Conservation (phyloP, 2,329 filamentous ascomycete species). For the Botrytis cinerea region DNA sequence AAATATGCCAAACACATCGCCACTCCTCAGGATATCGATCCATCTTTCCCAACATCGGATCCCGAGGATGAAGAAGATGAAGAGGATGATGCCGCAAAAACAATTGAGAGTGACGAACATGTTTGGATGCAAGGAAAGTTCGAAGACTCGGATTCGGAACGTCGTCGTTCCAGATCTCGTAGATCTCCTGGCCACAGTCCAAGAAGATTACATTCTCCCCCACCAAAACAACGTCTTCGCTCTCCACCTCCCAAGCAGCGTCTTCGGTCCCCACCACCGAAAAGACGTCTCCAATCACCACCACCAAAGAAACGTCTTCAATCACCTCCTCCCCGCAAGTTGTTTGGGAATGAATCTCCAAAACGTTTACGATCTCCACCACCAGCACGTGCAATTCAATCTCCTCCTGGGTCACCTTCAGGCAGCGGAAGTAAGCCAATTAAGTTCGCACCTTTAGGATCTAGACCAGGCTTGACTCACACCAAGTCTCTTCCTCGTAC, state of each 20-base stretch:
- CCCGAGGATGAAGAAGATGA: constrained; percentile 83
- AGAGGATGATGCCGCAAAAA: constrained; percentile 58
- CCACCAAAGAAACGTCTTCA: constrained; percentile 44
- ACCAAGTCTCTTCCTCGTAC: constrained; percentile 87
- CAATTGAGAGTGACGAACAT: constrained; percentile 66
- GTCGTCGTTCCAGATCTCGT: constrained; percentile 51
- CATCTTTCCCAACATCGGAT: constrained; percentile 94
- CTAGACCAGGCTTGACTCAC: constrained; percentile 68
- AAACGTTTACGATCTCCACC: constrained; percentile 70
- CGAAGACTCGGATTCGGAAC: constrained; percentile 64
- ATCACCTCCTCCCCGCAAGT: constrained; percentile 41
- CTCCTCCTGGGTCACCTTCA: constrained; percentile 50
- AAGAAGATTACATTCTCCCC: constrained; percentile 59
- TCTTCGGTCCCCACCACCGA: constrained; percentile 44
- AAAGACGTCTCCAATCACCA: constrained; percentile 43
- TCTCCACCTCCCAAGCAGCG: constrained; percentile 44
- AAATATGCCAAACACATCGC: constrained; percentile 77
- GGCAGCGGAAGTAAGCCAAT: constrained; percentile 45
- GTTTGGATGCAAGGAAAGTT: constrained; percentile 72
- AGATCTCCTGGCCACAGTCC: constrained; percentile 58
- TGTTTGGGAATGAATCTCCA: constrained; percentile 39
- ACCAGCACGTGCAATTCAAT: constrained; percentile 53
- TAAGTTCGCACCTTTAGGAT: constrained; percentile 50
- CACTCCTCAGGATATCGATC: constrained; percentile 96
- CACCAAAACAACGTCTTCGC: constrained; percentile 44